A percentile compares a stretch with the other conserved stretches of the same genome.
phyloP scores from a whole-genome alignment of 345 rosid genomes.

The Eucalyptus leucophloia region DNA sequence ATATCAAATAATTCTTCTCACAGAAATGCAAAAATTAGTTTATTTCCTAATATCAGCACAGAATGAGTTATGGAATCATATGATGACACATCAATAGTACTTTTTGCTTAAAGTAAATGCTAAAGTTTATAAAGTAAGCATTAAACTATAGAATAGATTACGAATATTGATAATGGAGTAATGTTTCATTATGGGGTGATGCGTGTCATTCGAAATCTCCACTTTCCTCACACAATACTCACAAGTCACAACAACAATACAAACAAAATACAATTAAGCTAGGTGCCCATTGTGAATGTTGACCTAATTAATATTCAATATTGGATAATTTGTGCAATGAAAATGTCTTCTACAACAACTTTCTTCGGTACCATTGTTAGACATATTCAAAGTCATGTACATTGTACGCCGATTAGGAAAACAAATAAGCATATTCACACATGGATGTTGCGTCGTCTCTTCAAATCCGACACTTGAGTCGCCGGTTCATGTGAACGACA shows the following conservation, averaged over 20 bases:
- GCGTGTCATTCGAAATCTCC: neutral
- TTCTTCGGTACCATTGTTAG: neutral
- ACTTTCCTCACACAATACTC: neutral
- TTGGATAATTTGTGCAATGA: neutral
- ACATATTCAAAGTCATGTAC: neutral
- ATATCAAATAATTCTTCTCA: neutral
- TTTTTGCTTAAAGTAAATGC: neutral
- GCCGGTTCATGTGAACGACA: neutral
- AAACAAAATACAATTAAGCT: neutral
- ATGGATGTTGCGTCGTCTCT: neutral
- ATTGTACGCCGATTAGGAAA: neutral
- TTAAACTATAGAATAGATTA: neutral
- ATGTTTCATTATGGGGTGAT: neutral
- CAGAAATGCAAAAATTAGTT: neutral
- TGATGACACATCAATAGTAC: neutral
- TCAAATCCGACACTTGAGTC: neutral
- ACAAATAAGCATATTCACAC: neutral
- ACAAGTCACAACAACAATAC: neutral
- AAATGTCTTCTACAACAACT: neutral
- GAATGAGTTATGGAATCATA: neutral
- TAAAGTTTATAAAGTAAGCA: neutral
- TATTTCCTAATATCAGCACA: neutral
- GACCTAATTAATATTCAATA: neutral
- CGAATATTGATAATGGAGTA: neutral
- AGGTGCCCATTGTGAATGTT: neutral